Base-by-base conservation (phyloP, 495 filamentous ascomycete genomes). In the Amorphotheca resinae region DNA sequence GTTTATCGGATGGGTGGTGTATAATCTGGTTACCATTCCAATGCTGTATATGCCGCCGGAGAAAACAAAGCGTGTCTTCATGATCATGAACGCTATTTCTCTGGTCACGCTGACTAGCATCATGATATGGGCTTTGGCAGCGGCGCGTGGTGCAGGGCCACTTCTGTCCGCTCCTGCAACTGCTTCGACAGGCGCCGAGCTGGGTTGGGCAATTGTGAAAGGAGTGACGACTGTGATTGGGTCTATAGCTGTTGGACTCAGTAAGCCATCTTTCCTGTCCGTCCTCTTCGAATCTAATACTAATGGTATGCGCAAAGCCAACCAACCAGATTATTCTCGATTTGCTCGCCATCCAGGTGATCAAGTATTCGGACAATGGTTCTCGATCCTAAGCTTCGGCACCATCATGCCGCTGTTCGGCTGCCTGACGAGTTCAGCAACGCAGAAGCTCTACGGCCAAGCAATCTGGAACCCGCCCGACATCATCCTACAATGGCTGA, bases 381-480 rank as follows among this genome's bases (percentile, higher is more conserved):
- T 51, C 45, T 49, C 46, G 7, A 48, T 56, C 16, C 16, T 51
- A 8, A 16, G 53, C 31, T 47, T 57, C 17, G 57, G 52, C 20
- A 58, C 57, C 12, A 32, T 60, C 0, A 55, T 59, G 15, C 54
- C 62, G 4, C 39, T 62, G 0, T 48, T 63, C 25, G 61, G 59
- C 8, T 58, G 56, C 42, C 42, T 68, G 18, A 54, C 59, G 12
- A 55, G 62, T 2, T 59, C 59, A 14, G 63, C 64, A 2, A 58
- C 63, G 1, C 45, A 48, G 26, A 38, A 50, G 33, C 42, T 61
- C 6, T 64, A 60, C 42, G 59, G 49, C 18, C n/a, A 51, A 30
- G 42, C 56, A 14, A 46, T 59, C 38, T 66, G 64, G 62, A 65
- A 64, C 35, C 56, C 65, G 2, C 59, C 56, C 20, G 48, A 51